Evolutionary conservation across 306 rosid genomes (phyloP).

Genomic region (Erythrophleum fordii): DNA sequence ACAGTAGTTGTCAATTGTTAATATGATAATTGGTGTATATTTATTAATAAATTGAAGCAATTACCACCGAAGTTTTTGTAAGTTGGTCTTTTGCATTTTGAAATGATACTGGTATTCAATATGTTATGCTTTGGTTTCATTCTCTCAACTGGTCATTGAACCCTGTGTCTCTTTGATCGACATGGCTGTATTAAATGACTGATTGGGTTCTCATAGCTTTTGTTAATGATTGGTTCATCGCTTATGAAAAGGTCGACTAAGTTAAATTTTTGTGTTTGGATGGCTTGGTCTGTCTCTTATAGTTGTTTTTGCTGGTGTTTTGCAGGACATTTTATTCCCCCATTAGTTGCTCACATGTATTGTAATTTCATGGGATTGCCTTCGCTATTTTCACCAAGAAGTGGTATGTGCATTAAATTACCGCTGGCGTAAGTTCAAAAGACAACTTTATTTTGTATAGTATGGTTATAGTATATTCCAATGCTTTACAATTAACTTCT

Average conservation of each 20-base stretch:
- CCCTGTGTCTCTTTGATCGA: slow-evolving; percentile 9
- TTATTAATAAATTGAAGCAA: neutral
- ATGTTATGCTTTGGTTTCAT: slow-evolving; percentile 11
- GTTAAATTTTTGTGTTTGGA: slow-evolving; percentile 3
- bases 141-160: slow-evolving; percentile 31
- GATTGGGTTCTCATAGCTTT: slow-evolving; percentile 12
- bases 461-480: neutral
- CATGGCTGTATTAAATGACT: neutral
- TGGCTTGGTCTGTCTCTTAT: slow-evolving; percentile 4
- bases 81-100: slow-evolving; percentile 23
- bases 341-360: slow-evolving; percentile 76
- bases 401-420: slow-evolving; percentile 57
- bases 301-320: slow-evolving; percentile 26
- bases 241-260: neutral
- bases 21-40: neutral
- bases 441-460: neutral
- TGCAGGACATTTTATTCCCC: slow-evolving; percentile 90
- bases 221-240: slow-evolving; percentile 19
- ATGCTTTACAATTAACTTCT: neutral
- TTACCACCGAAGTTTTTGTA: slow-evolving; percentile 6
- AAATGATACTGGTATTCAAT: neutral
- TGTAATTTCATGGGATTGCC: slow-evolving; percentile 98
- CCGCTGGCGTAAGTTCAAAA: slow-evolving; percentile 1
- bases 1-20: neutral
- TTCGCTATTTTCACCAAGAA: slow-evolving; percentile 55